These are phyloP conservation scores for Mucor lusitanicus DNA, from an alignment of 371 early-diverging fungal genomes.

Conservation along the genomic window DNA sequence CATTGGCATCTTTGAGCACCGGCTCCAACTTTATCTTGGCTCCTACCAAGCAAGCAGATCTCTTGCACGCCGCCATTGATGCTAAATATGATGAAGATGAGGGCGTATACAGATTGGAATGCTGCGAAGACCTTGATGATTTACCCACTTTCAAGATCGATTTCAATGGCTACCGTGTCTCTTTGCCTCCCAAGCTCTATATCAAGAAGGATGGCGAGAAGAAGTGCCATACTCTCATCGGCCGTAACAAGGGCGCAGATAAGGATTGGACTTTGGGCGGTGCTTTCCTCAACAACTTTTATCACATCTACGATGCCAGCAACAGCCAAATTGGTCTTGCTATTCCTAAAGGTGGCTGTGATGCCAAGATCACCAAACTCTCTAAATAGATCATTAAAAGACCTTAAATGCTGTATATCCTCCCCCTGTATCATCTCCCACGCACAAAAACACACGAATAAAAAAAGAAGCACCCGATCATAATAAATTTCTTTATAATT, in stretches of 20 bases:
- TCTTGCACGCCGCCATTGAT: slow-evolving; percentile 43
- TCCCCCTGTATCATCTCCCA: background rate
- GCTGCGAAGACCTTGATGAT: slow-evolving; percentile 28
- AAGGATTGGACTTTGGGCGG: slow-evolving; percentile 48
- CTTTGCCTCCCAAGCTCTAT: slow-evolving; percentile 36
- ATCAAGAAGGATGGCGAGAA: slow-evolving; percentile 21
- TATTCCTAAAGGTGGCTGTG: slow-evolving; percentile 32
- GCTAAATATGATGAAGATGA: slow-evolving; percentile 29
- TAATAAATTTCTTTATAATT: too few relatives aligned
- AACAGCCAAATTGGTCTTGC: slow-evolving; percentile 43
- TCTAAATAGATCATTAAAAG: slow-evolving; percentile 3
- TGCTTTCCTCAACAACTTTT: slow-evolving; percentile 46
- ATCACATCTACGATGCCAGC: slow-evolving; percentile 41
- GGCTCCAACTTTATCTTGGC: slow-evolving; percentile 36
- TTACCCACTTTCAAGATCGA: slow-evolving; percentile 41
- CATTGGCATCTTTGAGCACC: slow-evolving; percentile 39
- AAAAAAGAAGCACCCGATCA: background rate
- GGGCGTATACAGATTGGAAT: slow-evolving; percentile 27
- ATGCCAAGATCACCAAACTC: slow-evolving; percentile 36
- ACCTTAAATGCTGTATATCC: background rate
- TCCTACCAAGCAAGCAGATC: slow-evolving; percentile 40
- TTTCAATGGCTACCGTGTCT: slow-evolving; percentile 38
- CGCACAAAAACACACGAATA: background rate
- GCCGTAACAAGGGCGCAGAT: slow-evolving; percentile 21
- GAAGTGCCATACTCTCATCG: slow-evolving; percentile 34